Conservation (phyloP, 2,329 filamentous ascomycete species). For the Venturia carpophila region DNA sequence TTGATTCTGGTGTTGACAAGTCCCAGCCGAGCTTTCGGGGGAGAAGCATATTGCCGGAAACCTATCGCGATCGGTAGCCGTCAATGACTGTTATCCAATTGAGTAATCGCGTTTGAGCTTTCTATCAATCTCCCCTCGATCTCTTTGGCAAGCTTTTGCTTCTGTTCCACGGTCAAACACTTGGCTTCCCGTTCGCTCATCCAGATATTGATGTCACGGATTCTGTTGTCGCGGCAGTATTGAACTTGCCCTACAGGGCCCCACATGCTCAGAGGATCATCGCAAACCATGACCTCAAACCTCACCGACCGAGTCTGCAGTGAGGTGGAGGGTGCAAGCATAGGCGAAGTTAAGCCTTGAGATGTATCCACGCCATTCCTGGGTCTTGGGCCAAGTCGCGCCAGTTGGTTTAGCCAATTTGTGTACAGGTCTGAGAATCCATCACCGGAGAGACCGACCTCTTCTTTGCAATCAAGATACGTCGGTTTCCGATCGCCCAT, state of each 20-base stretch:
- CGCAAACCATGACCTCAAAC: slow-evolving; percentile 13
- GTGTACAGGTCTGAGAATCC: neutral
- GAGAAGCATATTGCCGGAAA: no score
- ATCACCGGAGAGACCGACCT: slow-evolving; percentile 1
- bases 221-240: slow-evolving; percentile 8
- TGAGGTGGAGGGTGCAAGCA: neutral
- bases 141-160: slow-evolving; percentile 11
- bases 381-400: neutral
- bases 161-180: slow-evolving; percentile 15
- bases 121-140: neutral
- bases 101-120: neutral
- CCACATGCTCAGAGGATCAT: slow-evolving; percentile 15
- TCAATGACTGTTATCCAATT: no score
- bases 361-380: neutral
- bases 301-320: neutral
- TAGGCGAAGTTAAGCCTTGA: neutral
- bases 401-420: slow-evolving; percentile 6
- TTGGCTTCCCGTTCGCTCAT: slow-evolving; percentile 11
- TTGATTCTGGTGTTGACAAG: no score
- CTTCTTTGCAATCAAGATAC: slow-evolving; percentile 9
- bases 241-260: slow-evolving; percentile 1
- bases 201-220: slow-evolving; percentile 1
- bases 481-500: slow-evolving; percentile 1
- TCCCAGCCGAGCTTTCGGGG: no score
- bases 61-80: no score